Evolutionary conservation across 106 monocot species (phyloP).

Genomic region (Dendrobium chrysotoxum): DNA sequence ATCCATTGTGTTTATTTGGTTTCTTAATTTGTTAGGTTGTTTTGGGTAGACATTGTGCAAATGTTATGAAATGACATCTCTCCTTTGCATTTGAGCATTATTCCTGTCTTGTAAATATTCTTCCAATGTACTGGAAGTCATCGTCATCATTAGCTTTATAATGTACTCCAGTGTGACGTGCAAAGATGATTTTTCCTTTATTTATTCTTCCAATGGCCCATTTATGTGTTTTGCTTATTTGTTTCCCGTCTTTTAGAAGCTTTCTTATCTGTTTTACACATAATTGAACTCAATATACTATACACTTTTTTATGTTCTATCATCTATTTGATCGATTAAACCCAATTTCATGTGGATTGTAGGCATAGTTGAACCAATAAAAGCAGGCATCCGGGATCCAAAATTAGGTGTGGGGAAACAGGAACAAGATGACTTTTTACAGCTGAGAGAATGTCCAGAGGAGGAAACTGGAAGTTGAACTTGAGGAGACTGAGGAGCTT

Average conservation of each 20-base stretch:
- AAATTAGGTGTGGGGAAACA: constrained; percentile 96
- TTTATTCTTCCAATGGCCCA: background rate
- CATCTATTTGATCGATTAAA: background rate
- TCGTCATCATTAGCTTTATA: background rate
- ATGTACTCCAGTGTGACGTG: background rate
- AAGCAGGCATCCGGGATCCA: constrained; percentile 82
- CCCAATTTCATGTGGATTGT: constrained; percentile 2
- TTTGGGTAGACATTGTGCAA: too few species aligned
- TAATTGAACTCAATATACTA: background rate
- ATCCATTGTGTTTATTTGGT: too few species aligned
- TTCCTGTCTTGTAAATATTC: too few species aligned
- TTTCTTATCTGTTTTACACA: background rate
- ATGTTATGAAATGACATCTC: too few species aligned
- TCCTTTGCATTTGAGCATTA: too few species aligned
- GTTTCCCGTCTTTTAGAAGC: background rate
- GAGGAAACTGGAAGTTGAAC: constrained; percentile 73
- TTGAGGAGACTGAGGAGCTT: constrained; percentile 77
- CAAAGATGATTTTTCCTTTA: background rate
- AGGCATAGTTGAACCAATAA: constrained; percentile 98
- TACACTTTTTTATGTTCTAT: background rate
- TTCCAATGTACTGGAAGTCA: background rate
- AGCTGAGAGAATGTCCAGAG: constrained; percentile 87
- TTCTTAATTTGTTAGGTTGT: too few species aligned
- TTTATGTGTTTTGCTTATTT: background rate
- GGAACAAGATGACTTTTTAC: constrained; percentile 99